Evolutionary conservation across 352 stramenopile species (phyloP).

Genomic region (Pythium aphanidermatum): DNA sequence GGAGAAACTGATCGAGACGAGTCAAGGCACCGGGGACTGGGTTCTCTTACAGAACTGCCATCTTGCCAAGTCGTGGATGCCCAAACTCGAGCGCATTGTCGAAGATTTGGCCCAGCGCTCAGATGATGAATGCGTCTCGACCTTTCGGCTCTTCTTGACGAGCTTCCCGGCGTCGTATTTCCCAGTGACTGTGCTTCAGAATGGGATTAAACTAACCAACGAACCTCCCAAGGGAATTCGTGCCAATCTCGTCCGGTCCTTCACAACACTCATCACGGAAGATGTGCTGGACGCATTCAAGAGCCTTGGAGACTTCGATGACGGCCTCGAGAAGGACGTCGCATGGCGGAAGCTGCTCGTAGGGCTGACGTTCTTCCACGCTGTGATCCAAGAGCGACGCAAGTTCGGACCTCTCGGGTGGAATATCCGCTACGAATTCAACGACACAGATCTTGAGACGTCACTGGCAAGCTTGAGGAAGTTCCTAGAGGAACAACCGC

Average conservation of each 20-base stretch:
- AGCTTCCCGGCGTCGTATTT: constrained; percentile 91
- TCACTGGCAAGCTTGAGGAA: constrained; percentile 86
- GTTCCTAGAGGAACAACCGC: constrained; percentile 89
- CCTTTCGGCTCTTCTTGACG: constrained; percentile 91
- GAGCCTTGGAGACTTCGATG: constrained; percentile 48
- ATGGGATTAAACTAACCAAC: constrained; percentile 92
- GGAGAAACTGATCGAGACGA: constrained; percentile 86
- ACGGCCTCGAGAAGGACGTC: constrained; percentile 45
- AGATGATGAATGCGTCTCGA: constrained; percentile 44
- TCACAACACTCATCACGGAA: constrained; percentile 81
- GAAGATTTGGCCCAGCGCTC: constrained; percentile 65
- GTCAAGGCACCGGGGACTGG: constrained; percentile 85
- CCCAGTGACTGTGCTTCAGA: constrained; percentile 89
- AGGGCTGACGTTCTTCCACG: constrained; percentile 92
- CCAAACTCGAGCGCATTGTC: constrained; percentile 88
- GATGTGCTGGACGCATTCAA: constrained; percentile 60
- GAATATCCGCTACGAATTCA: constrained; percentile 97
- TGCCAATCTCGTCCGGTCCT: constrained; percentile 86
- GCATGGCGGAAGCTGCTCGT: constrained; percentile 90
- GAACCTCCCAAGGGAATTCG: constrained; percentile 90
- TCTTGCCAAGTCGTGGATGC: constrained; percentile 93
- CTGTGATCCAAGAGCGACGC: constrained; percentile 90
- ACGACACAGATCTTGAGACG: constrained; percentile 94
- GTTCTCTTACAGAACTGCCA: constrained; percentile 94
- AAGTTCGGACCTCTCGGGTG: constrained; percentile 94